Evolutionary conservation across 2,329 filamentous ascomycete genomes (phyloP).

Genomic region (Aspergillus sp.): DNA sequence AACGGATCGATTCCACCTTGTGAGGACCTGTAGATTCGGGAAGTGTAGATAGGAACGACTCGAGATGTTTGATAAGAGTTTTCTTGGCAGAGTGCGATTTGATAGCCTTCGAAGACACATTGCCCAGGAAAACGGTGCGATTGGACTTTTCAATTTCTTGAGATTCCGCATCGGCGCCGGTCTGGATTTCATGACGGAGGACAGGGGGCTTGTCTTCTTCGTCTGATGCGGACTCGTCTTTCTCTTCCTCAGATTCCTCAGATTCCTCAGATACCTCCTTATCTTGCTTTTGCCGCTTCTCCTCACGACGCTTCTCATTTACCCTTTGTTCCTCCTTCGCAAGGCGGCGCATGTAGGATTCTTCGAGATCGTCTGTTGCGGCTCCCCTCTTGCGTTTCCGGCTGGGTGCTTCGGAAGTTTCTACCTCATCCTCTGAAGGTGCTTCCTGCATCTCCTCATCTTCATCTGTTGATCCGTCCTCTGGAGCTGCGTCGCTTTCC

Average conservation of each 20-base stretch:
- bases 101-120: slow-evolving; percentile 78
- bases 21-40: slow-evolving; percentile 49
- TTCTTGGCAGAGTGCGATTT: slow-evolving; percentile 76
- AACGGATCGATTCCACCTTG: slow-evolving; percentile 84
- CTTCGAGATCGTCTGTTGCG: slow-evolving; percentile 38
- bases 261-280: slow-evolving; percentile 46
- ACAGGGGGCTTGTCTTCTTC: slow-evolving; percentile 21
- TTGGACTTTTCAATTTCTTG: slow-evolving; percentile 73
- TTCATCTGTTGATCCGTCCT: slow-evolving; percentile 6
- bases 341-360: slow-evolving; percentile 38
- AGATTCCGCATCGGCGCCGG: slow-evolving; percentile 26
- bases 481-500: slow-evolving; percentile 20
- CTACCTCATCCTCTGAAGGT: slow-evolving; percentile 37
- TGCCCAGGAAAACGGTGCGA: slow-evolving; percentile 87
- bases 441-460: slow-evolving; percentile 39
- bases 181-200: slow-evolving; percentile 35
- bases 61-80: slow-evolving; percentile 66
- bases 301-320: slow-evolving; percentile 25
- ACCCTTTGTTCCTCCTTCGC: slow-evolving; percentile 37
- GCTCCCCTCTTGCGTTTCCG: slow-evolving; percentile 51
- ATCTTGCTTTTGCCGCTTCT: slow-evolving; percentile 38
- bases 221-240: slow-evolving; percentile 25
- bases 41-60: slow-evolving; percentile 60
- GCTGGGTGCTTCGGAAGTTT: slow-evolving; percentile 16
- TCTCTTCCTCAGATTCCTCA: slow-evolving; percentile 15